Conservation (phyloP, 75 land plant genomes). For the Cryptomeria japonica region DNA sequence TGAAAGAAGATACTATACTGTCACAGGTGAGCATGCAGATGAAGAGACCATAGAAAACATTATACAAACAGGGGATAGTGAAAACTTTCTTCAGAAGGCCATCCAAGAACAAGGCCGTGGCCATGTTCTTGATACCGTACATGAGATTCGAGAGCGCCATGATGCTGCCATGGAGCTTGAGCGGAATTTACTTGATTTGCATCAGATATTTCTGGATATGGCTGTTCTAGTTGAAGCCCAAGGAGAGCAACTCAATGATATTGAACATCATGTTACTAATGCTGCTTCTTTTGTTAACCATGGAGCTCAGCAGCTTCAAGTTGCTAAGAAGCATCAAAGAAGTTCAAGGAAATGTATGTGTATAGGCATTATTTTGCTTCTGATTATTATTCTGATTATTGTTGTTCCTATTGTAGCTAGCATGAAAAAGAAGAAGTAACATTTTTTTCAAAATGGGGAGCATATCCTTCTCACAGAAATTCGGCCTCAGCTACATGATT, state of each 20-base stretch:
- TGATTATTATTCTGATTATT: conserved; percentile 45
- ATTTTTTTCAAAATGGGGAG: not conserved
- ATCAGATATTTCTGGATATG: conserved; percentile 96
- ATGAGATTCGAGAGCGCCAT: conserved; percentile 84
- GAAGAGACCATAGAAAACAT: conserved; percentile 77
- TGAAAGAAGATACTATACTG: conserved; percentile 73
- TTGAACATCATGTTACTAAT: conserved; percentile 67
- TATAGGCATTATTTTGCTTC: conserved; percentile 55
- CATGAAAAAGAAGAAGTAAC: conserved; percentile 22
- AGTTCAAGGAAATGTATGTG: conserved; percentile 76
- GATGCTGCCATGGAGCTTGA: conserved; percentile 84
- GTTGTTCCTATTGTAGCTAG: conserved; percentile 53
- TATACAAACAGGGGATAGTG: conserved; percentile 68
- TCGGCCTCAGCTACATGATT: not conserved
- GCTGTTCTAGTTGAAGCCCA: conserved; percentile 90
- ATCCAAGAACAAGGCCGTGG: conserved; percentile 80
- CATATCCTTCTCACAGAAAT: not conserved
- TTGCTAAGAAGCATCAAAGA: conserved; percentile 66
- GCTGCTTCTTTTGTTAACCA: conserved; percentile 58
- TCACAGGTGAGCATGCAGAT: conserved; percentile 71
- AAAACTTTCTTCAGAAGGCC: conserved; percentile 61
- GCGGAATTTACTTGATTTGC: conserved; percentile 77
- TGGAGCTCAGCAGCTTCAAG: conserved; percentile 52
- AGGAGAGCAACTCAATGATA: conserved; percentile 82
- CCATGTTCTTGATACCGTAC: conserved; percentile 69